A percentile compares a stretch with the other conserved stretches of the same genome.
Conservation (phyloP, 1,139 yeast genomes). For the Taphrina deformans region DNA sequence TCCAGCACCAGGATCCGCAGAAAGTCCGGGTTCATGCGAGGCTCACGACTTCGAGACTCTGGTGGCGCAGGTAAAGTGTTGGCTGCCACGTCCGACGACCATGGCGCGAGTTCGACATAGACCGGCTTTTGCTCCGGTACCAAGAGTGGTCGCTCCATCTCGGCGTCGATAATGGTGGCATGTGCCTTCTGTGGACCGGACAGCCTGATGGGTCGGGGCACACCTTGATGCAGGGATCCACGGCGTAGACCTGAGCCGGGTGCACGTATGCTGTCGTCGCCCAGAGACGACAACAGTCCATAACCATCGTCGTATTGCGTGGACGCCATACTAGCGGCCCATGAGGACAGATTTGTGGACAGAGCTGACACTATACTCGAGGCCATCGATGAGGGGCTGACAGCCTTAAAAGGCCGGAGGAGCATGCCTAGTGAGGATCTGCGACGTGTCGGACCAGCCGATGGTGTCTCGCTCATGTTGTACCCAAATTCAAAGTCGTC, state of each 20-base stretch:
- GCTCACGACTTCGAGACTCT: constrained; percentile 41
- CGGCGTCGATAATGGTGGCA: constrained; percentile 15
- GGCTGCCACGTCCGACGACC: constrained; percentile 6
- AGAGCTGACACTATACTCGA: constrained; percentile 17
- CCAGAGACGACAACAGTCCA: neutral
- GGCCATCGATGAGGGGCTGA: constrained; percentile 11
- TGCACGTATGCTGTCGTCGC: neutral
- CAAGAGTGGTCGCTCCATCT: constrained; percentile 23
- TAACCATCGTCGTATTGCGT: constrained; percentile 12
- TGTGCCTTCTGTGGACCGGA: constrained; percentile 11
- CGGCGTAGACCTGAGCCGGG: neutral
- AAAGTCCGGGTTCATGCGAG: constrained; percentile 46
- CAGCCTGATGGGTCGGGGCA: constrained; percentile 9
- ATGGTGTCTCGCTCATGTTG: neutral
- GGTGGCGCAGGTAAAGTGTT: neutral
- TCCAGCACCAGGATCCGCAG: constrained; percentile 47
- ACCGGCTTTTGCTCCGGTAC: neutral
- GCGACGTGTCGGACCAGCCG: neutral
- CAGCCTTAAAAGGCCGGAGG: constrained; percentile 19
- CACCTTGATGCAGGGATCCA: neutral
- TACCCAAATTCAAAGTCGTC: neutral
- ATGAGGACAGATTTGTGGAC: constrained; percentile 18
- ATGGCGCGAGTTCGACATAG: constrained; percentile 19
- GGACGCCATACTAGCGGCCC: constrained; percentile 26
- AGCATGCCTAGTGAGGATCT: constrained; percentile 12